Evolutionary conservation across 345 rosid species (phyloP), one percentile per base, ranked within the genome.

Genomic region (Boechera divaricarpa): DNA sequence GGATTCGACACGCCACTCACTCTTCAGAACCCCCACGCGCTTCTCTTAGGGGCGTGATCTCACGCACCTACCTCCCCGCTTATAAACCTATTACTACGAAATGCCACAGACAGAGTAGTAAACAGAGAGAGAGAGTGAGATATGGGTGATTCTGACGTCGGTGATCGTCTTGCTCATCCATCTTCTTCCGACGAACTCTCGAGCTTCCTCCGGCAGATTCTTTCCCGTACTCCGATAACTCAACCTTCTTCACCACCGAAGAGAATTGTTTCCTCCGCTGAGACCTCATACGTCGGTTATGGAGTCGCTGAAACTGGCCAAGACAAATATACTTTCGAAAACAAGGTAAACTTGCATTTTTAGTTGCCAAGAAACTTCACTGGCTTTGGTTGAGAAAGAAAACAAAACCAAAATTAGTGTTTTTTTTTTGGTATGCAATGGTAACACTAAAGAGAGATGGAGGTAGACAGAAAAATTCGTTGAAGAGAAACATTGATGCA

Each of bases 401-500:
- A 4, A 28, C 16, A 66, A 52, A 15, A 44, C 47, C 35, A 21
- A 57, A 39, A 2, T 11, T 31, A 9, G 3, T 38, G 13, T 32
- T 8, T 35, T 31, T 5, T 8, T 9, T 39, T 39, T 9, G 3
- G 44, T 10, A 10, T 38, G 60, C 31, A 55, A 59, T 68, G 74
- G 62, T 28, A 10, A 67, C 28, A 45, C 56, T 36, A 26, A 62
- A 77, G 80, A 77, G 76, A 33, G 79, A 76, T 54, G 53, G 76
- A 41, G 79, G 13, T 18, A 83, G 61, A 64, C 76, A 85, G 5
- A 81, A 80, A 75, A 72, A 67, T 62, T 85, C 91, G 16, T 85
- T 87, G 26, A 91, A 89, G 84, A 73, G 93, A 53, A 87, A 82
- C 85, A 85, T 88, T 70, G 93, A 88, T 48, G 88, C 96, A 16